Evolutionary conservation across 805 yeast species (phyloP).

Genomic region (Kuraishia cidri): DNA sequence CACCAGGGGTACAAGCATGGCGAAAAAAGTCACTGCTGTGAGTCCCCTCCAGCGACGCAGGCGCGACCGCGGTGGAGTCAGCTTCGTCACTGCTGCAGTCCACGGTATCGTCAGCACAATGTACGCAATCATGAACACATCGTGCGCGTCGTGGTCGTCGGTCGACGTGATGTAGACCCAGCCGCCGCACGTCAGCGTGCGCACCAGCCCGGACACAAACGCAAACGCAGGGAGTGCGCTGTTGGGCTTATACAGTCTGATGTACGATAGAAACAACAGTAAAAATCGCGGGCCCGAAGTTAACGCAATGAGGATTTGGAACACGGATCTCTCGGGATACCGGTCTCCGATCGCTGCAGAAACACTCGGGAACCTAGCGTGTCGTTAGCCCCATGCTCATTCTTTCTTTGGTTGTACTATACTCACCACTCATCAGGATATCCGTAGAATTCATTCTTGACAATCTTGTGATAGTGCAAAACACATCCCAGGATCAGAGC

Average conservation of each 20-base stretch:
- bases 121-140: conserved; percentile 88
- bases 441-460: conserved; percentile 75
- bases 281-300: conserved; percentile 91
- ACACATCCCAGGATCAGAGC: conserved; percentile 70
- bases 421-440: conserved; percentile 89
- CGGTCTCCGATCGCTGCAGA: conserved; percentile 96
- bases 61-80: conserved; percentile 34
- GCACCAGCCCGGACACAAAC: conserved; percentile 59
- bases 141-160: conserved; percentile 95
- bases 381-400: too few relatives aligned
- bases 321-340: conserved; percentile 90
- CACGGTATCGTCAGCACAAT: conserved; percentile 88
- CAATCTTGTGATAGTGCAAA: conserved; percentile 83
- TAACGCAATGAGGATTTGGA: conserved; percentile 85
- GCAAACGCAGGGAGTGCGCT: conserved; percentile 30
- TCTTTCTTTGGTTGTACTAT: too few relatives aligned
- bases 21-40: conserved; percentile 58
- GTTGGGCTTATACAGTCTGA: conserved; percentile 30
- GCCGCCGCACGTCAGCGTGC: conserved; percentile 96
- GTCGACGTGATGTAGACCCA: conserved; percentile 98
- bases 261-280: conserved; percentile 40
- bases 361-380: conserved; percentile 70
- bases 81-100: conserved; percentile 54
- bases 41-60: conserved; percentile 41
- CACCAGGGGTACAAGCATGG: conserved; percentile 68